Conservation (phyloP, 352 stramenopile genomes). For the Aphanomyces euteiches region DNA sequence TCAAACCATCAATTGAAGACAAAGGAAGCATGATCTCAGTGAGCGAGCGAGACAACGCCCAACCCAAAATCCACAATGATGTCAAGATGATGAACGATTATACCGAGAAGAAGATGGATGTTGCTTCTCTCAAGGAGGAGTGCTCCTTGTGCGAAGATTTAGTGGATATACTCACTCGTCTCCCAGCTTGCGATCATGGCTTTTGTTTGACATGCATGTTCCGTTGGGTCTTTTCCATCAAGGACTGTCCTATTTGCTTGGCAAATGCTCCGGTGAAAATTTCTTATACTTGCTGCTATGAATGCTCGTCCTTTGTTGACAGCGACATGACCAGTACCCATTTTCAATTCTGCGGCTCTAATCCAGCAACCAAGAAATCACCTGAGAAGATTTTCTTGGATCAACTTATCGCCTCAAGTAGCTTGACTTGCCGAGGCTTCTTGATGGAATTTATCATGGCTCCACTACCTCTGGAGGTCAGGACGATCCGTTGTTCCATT, state of each 20-base stretch:
- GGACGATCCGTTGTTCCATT: neutral
- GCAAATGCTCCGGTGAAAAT: neutral
- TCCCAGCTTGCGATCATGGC: neutral
- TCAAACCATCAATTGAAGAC: too few relatives aligned
- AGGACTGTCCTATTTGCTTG: neutral
- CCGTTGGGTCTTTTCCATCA: neutral
- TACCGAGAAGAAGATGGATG: too few relatives aligned
- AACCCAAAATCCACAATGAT: too few relatives aligned
- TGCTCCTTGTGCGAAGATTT: neutral
- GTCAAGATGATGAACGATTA: too few relatives aligned
- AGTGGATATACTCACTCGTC: neutral
- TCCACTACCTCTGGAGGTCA: neutral
- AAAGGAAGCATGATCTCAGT: too few relatives aligned
- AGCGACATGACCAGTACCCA: neutral
- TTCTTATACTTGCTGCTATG: neutral
- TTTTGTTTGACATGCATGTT: neutral
- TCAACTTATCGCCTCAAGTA: neutral
- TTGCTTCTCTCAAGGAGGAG: too few relatives aligned
- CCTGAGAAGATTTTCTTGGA: neutral
- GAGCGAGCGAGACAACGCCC: too few relatives aligned
- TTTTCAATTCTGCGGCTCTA: neutral
- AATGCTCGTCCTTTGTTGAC: neutral
- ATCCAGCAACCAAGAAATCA: too few relatives aligned
- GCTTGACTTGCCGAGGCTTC: neutral
- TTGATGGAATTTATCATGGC: constrained; percentile 1